Evolutionary conservation across 2,329 filamentous ascomycete species (phyloP), one percentile per base, ranked within the genome.

Genomic region (Apiospora koreana): DNA sequence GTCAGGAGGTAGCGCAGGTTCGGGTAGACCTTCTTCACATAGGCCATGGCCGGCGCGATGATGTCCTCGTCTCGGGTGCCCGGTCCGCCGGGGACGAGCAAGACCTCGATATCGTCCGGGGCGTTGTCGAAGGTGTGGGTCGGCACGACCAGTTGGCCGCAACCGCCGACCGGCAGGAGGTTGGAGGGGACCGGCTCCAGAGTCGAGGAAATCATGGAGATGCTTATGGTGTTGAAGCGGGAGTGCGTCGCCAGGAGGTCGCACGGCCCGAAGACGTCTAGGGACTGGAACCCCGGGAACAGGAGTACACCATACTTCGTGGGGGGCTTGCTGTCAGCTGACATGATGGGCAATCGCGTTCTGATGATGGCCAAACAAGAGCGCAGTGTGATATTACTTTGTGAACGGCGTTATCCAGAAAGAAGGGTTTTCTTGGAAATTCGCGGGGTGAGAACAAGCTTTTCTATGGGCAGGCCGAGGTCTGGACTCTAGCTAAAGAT

Each of bases 71-170:
- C 75, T 3, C 84, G 79, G 0, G 81, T 82, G 0, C 90, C 91
- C 0, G 81, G 68, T 0, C 91, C 91, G 1, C 92, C 91, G 0
- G 91, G 91, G 9, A 93, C 79, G n/a, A 94, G 78, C 25, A 93
- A 82, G 4, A 92, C 87, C 62, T 92, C 89, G 5, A 92, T 79
- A n/a, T 83, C 78, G 5, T 82, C 82, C 0, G 86, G 86, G 1
- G 84, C 82, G 5, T 82, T 79, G 58, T 80, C 82, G 74, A 90
- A 90, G 0, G 89, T 92, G 75, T 82, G 80, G 2, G 84, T 86
- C 25, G 84, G 81, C 23, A 78, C 71, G 18, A 85, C 70, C 28
- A 70, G 69, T 21, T 83, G 79, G 71, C 75, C 77, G 50, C 79
- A 80, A 71, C 75, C 77, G 50, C 78, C 79, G 3, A 71, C 41